These are phyloP conservation scores for Penicillium arizonense DNA, from an alignment of 495 filamentous ascomycete species.

Conservation along the genomic window DNA sequence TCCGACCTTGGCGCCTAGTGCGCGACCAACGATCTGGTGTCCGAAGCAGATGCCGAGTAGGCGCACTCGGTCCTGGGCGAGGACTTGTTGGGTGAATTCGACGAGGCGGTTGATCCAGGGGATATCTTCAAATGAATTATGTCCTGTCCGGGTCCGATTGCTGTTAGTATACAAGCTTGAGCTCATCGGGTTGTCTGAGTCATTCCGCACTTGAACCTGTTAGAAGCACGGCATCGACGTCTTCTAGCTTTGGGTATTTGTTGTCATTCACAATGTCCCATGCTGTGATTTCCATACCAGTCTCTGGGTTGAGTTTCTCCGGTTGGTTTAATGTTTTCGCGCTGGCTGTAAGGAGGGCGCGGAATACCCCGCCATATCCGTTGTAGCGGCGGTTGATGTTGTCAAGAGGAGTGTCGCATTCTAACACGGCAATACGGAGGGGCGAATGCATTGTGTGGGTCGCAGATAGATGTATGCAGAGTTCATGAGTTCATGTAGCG, in stretches of 20 bases:
- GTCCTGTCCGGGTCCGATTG: conserved; percentile 30
- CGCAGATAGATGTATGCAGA: not conserved
- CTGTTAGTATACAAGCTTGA: not conserved
- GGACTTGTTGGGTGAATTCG: conserved; percentile 59
- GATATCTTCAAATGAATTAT: conserved; percentile 63
- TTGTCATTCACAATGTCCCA: conserved; percentile 64
- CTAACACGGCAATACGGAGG: conserved; percentile 79
- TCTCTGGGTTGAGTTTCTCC: conserved; percentile 34
- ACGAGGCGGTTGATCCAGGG: conserved; percentile 78
- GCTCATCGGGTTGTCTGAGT: not conserved
- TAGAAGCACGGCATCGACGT: conserved; percentile 79
- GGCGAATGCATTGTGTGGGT: conserved; percentile 43
- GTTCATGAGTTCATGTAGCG: not conserved
- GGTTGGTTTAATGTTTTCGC: conserved; percentile 39
- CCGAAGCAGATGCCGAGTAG: conserved; percentile 87
- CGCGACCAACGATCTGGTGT: conserved; percentile 84
- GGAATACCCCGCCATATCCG: conserved; percentile 73
- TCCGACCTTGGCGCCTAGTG: conserved; percentile 67
- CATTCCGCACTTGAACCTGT: conserved; percentile 61
- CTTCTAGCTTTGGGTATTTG: conserved; percentile 65
- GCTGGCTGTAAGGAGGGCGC: conserved; percentile 53
- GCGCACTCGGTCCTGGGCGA: conserved; percentile 58
- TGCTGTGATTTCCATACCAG: conserved; percentile 55
- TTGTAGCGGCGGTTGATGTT: conserved; percentile 59
- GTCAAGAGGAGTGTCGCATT: conserved; percentile 71